phyloP scores from a whole-genome alignment of 768 basidiomycete species.

The Lyophyllum atratum region DNA sequence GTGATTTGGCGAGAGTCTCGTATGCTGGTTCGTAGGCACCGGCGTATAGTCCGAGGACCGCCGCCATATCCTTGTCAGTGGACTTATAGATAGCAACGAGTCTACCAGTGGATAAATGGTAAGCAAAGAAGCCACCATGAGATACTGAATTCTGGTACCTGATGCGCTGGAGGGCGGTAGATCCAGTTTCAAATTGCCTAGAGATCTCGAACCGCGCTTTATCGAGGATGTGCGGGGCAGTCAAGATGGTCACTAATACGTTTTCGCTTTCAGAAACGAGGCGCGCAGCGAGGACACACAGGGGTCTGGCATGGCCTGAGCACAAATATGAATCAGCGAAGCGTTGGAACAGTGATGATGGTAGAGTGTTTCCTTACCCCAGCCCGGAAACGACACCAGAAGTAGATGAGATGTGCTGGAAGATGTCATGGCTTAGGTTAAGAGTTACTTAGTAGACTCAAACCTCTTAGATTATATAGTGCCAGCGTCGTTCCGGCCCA shows the following conservation, averaged over 20 bases:
- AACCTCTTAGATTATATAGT: too few relatives aligned
- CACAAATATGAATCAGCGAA: neutral
- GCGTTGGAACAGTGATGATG: neutral
- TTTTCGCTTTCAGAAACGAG: constrained; percentile 9
- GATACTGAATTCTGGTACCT: neutral
- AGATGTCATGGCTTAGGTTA: neutral
- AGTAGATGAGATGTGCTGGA: neutral
- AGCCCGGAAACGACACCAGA: constrained; percentile 2
- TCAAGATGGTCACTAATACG: constrained; percentile 11
- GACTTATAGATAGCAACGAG: neutral
- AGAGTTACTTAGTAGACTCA: too few relatives aligned
- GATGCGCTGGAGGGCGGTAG: neutral
- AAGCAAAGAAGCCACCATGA: neutral
- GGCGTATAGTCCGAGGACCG: neutral
- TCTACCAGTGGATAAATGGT: neutral
- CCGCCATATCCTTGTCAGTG: neutral
- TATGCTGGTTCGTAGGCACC: constrained; percentile 7
- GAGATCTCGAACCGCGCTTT: constrained; percentile 7
- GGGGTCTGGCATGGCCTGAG: constrained; percentile 16
- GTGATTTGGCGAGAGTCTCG: constrained; percentile 1
- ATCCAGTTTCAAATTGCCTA: constrained; percentile 4
- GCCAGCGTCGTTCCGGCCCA: too few relatives aligned
- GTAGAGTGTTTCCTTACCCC: constrained; percentile 1
- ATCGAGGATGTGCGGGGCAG: neutral
- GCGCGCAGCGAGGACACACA: constrained; percentile 12